These are phyloP conservation scores for Mollisia scopiformis DNA, from an alignment of 2,329 filamentous ascomycete genomes.

Conservation along the genomic window DNA sequence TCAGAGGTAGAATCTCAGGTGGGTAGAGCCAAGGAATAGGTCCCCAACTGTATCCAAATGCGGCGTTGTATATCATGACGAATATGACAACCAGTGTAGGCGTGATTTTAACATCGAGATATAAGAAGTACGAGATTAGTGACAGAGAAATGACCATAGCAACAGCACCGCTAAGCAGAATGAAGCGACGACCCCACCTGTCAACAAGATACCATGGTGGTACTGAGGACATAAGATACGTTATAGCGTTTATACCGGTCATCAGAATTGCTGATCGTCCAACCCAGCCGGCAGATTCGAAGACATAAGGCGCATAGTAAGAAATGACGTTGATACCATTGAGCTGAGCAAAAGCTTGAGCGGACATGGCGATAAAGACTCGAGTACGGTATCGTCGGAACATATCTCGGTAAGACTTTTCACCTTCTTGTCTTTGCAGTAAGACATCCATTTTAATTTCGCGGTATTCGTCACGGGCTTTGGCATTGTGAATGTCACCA, in stretches of 20 bases:
- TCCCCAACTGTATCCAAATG: conserved; percentile 97
- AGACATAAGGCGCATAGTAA: conserved; percentile 96
- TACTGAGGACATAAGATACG: conserved; percentile 89
- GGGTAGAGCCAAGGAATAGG: conserved; percentile 98
- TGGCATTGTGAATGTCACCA: conserved; percentile 90
- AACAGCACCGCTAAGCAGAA: conserved; percentile 85
- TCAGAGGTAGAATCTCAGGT: conserved; percentile 96
- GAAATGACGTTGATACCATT: conserved; percentile 99
- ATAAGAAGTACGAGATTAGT: conserved; percentile 93
- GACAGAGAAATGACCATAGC: conserved; percentile 89
- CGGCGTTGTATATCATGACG: conserved; percentile 98
- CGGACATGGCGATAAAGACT: conserved; percentile 98
- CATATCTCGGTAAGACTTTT: conserved; percentile 91
- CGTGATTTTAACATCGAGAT: conserved; percentile 77
- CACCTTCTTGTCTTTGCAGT: conserved; percentile 90
- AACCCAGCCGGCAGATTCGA: conserved; percentile 94
- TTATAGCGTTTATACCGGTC: conserved; percentile 94
- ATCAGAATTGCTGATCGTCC: conserved; percentile 91
- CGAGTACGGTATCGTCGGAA: conserved; percentile 89
- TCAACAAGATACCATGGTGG: conserved; percentile 98
- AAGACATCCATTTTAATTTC: conserved; percentile 99
- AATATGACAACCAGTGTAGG: conserved; percentile 87
- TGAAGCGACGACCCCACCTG: conserved; percentile 84
- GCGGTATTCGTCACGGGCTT: conserved; percentile 93
- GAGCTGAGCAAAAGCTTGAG: conserved; percentile 91